Evolutionary conservation across 2,329 filamentous ascomycete genomes (phyloP).

Genomic region (Neopestalotiopsis clavispora): DNA sequence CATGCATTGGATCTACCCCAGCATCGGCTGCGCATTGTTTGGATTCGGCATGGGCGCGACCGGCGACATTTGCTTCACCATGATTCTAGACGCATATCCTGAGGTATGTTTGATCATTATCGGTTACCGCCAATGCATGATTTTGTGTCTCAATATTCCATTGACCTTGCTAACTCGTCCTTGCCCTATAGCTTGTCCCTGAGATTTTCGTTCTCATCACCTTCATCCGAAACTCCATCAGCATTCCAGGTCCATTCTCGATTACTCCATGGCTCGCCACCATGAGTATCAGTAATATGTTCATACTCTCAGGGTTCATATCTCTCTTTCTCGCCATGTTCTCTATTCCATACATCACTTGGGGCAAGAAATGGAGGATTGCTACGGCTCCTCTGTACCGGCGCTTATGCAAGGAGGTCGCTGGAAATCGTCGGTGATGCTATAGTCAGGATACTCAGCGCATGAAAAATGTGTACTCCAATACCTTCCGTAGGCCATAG

Average conservation of each 20-base stretch:
- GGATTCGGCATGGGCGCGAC: conserved; percentile 44
- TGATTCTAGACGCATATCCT: conserved; percentile 43
- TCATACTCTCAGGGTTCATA: background rate
- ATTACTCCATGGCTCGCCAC: conserved; percentile 34
- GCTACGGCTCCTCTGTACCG: background rate
- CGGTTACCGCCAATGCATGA: no score
- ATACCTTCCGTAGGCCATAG: no score
- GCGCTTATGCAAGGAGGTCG: background rate
- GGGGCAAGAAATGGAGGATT: background rate
- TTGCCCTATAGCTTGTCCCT: conserved; percentile 21
- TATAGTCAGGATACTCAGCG: no score
- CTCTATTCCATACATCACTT: background rate
- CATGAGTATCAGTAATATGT: conserved; percentile 20
- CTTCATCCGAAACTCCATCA: conserved; percentile 37
- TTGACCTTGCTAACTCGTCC: background rate
- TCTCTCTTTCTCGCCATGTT: background rate
- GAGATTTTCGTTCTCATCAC: conserved; percentile 35
- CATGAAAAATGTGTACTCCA: background rate
- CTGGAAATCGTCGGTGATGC: background rate
- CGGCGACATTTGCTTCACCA: conserved; percentile 39
- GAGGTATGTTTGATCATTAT: conserved; percentile 29
- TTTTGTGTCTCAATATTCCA: no score
- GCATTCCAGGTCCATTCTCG: conserved; percentile 36
- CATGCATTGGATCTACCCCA: conserved; percentile 48
- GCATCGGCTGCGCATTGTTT: conserved; percentile 41